A percentile compares a stretch with the other conserved stretches of the same genome.
Conservation (phyloP, 331 rosid genomes). For the Telfairia occidentalis region DNA sequence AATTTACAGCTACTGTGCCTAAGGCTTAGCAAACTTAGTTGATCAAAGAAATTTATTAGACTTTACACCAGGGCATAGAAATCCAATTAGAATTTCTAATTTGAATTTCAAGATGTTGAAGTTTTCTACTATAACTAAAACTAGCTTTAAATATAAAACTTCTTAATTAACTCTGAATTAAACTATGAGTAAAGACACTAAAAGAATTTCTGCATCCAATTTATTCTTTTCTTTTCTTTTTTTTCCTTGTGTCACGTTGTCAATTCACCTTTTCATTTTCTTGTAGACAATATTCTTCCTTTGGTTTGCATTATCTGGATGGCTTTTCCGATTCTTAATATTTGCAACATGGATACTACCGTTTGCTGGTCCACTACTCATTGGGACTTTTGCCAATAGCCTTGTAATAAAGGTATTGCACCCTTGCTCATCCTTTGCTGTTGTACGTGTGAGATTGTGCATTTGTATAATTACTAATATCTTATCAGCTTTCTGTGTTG, state of each 20-base stretch:
- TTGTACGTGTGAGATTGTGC: not conserved
- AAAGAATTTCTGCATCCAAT: not conserved
- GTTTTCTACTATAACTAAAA: not conserved
- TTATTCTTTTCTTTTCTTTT: not conserved
- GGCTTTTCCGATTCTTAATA: slow-evolving; percentile 74
- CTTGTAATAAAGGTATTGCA: slow-evolving; percentile 68
- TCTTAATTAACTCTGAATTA: not conserved
- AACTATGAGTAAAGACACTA: not conserved
- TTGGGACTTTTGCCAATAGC: slow-evolving; percentile 72
- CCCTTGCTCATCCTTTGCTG: not conserved
- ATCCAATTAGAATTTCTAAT: not conserved
- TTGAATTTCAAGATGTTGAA: not conserved
- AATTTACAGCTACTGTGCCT: not conserved
- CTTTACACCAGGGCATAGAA: not conserved
- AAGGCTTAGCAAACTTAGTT: not conserved
- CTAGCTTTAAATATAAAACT: not conserved
- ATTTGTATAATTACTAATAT: not conserved
- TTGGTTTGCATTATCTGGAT: slow-evolving; percentile 93
- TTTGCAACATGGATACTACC: slow-evolving; percentile 84
- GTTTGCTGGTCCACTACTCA: slow-evolving; percentile 83
- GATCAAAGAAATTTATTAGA: not conserved
- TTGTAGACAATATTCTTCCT: slow-evolving; percentile 80
- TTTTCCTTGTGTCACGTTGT: not conserved
- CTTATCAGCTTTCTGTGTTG: not conserved
- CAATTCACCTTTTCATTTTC: slow-evolving; percentile 2